A percentile compares a stretch with the other conserved stretches of the same genome.
Evolutionary conservation across 345 rosid species (phyloP).

Genomic region (Citrus reticulata): DNA sequence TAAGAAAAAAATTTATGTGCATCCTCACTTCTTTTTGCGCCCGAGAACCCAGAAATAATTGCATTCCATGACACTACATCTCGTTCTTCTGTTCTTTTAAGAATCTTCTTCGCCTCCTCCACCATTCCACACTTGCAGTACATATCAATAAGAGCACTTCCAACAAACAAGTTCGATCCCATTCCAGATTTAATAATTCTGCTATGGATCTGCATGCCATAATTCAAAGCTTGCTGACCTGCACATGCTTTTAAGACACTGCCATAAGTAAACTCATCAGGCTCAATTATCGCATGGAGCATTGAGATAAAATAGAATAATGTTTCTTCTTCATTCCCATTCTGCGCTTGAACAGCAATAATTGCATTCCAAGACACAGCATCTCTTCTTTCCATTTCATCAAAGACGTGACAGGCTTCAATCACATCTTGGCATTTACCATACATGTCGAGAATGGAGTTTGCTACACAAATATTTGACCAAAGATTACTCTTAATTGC

Average conservation of each 20-base stretch:
- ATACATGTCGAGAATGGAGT: slow-evolving; percentile 86
- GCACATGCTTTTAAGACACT: slow-evolving; percentile 87
- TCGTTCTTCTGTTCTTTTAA: slow-evolving; percentile 47
- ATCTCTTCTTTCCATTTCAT: slow-evolving; percentile 77
- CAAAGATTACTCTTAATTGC: slow-evolving; percentile 51
- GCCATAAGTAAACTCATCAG: slow-evolving; percentile 93
- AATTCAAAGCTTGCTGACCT: slow-evolving; percentile 44
- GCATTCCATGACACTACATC: slow-evolving; percentile 70
- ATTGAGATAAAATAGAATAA: slow-evolving; percentile 56
- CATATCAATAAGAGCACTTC: slow-evolving; percentile 83
- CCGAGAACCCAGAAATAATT: slow-evolving; percentile 74
- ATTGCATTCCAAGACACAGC: slow-evolving; percentile 92
- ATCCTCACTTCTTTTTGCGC: slow-evolving; percentile 67
- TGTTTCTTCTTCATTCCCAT: slow-evolving; percentile 53
- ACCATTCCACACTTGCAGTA: slow-evolving; percentile 78
- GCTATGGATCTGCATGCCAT: slow-evolving; percentile 71
- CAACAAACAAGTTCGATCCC: slow-evolving; percentile 57
- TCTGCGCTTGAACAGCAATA: slow-evolving; percentile 83
- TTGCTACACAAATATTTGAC: slow-evolving; percentile 59
- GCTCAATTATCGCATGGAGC: slow-evolving; percentile 60
- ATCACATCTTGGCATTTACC: slow-evolving; percentile 76
- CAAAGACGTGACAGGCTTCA: slow-evolving; percentile 59
- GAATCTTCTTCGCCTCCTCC: slow-evolving; percentile 69
- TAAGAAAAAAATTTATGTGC: slow-evolving; percentile 61
- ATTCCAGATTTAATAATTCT: slow-evolving; percentile 72